phyloP scores from a whole-genome alignment of 768 basidiomycete genomes.

The Lyophyllum decastes region DNA sequence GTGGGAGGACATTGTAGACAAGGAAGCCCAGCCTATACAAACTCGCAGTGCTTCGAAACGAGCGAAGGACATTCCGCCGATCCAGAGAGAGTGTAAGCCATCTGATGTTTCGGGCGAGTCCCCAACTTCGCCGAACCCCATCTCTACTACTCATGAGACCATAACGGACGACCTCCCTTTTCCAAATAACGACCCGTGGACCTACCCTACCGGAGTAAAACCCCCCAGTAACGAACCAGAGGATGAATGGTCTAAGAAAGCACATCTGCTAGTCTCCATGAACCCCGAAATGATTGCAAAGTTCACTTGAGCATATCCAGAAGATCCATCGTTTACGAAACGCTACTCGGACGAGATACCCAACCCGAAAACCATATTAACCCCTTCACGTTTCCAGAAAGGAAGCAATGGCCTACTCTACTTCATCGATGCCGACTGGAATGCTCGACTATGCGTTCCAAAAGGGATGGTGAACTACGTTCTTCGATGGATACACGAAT shows the following conservation, averaged over 20 bases:
- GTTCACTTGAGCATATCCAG: neutral
- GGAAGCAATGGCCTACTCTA: slow-evolving; percentile 9
- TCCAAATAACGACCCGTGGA: neutral
- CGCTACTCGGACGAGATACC: neutral
- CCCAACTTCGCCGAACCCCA: too few species aligned
- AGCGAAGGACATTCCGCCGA: neutral
- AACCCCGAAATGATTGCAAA: neutral
- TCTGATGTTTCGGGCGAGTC: too few species aligned
- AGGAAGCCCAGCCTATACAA: neutral
- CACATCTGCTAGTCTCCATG: neutral
- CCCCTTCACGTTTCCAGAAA: neutral
- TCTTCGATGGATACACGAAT: slow-evolving; percentile 18
- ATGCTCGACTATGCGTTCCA: slow-evolving; percentile 18
- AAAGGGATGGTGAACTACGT: neutral
- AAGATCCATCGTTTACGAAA: neutral
- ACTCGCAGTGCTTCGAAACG: neutral
- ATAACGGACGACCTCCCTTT: neutral
- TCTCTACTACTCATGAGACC: too few species aligned
- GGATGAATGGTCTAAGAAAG: neutral
- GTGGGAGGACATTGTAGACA: slow-evolving; percentile 22
- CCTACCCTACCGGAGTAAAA: neutral
- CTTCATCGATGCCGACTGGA: slow-evolving; percentile 22
- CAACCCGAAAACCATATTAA: neutral
- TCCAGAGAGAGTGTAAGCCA: neutral
- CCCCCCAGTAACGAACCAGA: neutral